Conservation (phyloP, 345 rosid genomes). For the Hypericum perforatum region DNA sequence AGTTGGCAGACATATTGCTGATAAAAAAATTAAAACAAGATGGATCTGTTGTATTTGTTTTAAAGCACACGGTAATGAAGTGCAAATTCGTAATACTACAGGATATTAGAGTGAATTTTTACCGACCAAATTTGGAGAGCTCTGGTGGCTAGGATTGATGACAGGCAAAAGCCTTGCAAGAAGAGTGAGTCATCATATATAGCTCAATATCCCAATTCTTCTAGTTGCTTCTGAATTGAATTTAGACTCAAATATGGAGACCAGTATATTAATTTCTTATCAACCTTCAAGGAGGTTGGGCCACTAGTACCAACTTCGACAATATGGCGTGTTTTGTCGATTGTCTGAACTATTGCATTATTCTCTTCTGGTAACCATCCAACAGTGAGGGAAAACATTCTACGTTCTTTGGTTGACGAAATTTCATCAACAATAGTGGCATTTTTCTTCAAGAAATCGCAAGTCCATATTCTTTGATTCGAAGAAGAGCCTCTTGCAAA, state of each 20-base stretch:
- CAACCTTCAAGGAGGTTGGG: conserved; percentile 9
- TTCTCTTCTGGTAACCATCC: conserved; percentile 38
- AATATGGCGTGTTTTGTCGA: conserved; percentile 22
- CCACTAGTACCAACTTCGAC: conserved; percentile 14
- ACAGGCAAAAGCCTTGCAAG: conserved; percentile 43
- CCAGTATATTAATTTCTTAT: conserved; percentile 34
- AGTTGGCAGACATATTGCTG: no score
- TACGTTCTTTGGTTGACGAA: conserved; percentile 9
- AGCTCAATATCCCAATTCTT: conserved; percentile 32
- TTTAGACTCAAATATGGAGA: conserved; percentile 15
- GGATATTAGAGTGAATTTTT: no score
- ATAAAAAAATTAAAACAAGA: no score
- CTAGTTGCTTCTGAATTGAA: conserved; percentile 25
- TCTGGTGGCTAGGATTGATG: conserved; percentile 10
- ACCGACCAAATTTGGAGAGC: no score
- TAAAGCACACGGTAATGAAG: no score
- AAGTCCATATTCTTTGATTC: conserved; percentile 33
- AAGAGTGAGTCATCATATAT: conserved; percentile 29
- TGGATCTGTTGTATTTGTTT: no score
- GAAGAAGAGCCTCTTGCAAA: conserved; percentile 40
- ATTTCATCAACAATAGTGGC: conserved; percentile 17
- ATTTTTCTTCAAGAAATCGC: conserved; percentile 31
- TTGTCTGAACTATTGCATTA: conserved; percentile 27
- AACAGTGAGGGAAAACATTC: conserved; percentile 23
- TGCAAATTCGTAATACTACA: no score